These are phyloP conservation scores for Penicillium sp. DNA, from an alignment of 2,329 filamentous ascomycete genomes.

Conservation along the genomic window DNA sequence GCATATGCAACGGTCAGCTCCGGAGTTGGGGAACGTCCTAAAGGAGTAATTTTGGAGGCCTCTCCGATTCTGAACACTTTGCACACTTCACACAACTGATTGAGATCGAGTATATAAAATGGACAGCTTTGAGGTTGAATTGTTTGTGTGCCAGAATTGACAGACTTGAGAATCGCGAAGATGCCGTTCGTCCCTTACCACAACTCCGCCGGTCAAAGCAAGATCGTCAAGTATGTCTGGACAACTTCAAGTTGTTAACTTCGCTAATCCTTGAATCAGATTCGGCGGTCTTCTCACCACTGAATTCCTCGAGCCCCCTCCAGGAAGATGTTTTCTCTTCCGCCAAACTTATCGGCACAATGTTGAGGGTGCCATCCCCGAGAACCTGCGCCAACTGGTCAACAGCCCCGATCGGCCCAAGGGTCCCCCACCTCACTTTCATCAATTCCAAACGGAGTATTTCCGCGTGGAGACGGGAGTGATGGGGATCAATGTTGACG, in stretches of 20 bases:
- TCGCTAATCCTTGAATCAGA: neutral
- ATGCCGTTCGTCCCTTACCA: no score
- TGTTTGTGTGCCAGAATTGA: no score
- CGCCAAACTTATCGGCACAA: constrained; percentile 11
- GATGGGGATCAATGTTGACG: constrained; percentile 8
- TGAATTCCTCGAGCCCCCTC: constrained; percentile 13
- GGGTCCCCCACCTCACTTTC: constrained; percentile 15
- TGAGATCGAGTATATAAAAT: no score
- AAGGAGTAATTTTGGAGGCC: neutral
- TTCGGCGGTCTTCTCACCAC: constrained; percentile 14
- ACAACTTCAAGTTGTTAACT: no score
- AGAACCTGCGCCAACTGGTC: constrained; percentile 2
- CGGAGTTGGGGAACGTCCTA: no score
- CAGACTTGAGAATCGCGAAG: no score
- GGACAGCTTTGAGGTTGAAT: no score
- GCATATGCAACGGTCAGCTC: neutral
- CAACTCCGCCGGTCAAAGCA: no score
- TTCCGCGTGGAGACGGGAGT: constrained; percentile 16
- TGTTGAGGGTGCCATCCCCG: constrained; percentile 3
- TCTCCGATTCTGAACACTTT: no score
- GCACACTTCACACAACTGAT: no score
- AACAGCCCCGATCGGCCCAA: constrained; percentile 6
- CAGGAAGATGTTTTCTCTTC: constrained; percentile 11
- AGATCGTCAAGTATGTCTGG: no score
- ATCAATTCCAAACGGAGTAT: constrained; percentile 18